Evolutionary conservation across 257 asterid genomes (phyloP).

Genomic region (Agastache rugosa): DNA sequence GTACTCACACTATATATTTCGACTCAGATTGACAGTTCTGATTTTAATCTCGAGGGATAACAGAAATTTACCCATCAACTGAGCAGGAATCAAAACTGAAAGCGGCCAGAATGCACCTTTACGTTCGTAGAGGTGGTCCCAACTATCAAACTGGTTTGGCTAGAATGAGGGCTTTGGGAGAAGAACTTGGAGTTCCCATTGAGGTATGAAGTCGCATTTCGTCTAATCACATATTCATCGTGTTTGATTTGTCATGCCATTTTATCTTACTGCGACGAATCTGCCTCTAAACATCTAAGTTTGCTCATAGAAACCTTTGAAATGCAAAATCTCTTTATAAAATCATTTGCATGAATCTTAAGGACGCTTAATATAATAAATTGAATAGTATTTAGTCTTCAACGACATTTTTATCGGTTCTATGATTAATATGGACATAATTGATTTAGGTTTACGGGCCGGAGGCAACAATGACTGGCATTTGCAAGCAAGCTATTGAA

Average conservation of each 20-base stretch:
- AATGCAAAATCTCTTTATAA: not conserved
- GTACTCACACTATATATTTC: conserved; percentile 34
- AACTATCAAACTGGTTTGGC: conserved; percentile 88
- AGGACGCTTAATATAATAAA: not conserved
- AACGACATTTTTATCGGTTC: not conserved
- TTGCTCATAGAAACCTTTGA: not conserved
- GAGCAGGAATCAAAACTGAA: conserved; percentile 41
- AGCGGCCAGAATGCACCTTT: conserved; percentile 46
- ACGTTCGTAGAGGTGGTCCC: conserved; percentile 92
- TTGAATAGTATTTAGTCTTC: not conserved
- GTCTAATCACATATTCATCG: not conserved
- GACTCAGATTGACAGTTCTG: not conserved
- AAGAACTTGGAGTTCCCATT: conserved; percentile 78
- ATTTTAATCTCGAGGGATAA: conserved; percentile 11
- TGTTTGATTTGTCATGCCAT: not conserved
- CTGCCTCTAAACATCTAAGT: not conserved
- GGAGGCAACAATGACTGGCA: conserved; percentile 94
- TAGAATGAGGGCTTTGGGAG: conserved; percentile 81
- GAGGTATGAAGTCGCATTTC: conserved; percentile 59
- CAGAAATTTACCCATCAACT: conserved; percentile 11
- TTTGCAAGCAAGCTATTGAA: conserved; percentile 82
- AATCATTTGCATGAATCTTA: not conserved
- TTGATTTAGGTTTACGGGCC: conserved; percentile 77
- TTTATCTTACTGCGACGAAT: conserved; percentile 1
- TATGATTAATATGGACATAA: not conserved